Conservation (phyloP, 768 basidiomycete genomes). For the Trametes elegans region DNA sequence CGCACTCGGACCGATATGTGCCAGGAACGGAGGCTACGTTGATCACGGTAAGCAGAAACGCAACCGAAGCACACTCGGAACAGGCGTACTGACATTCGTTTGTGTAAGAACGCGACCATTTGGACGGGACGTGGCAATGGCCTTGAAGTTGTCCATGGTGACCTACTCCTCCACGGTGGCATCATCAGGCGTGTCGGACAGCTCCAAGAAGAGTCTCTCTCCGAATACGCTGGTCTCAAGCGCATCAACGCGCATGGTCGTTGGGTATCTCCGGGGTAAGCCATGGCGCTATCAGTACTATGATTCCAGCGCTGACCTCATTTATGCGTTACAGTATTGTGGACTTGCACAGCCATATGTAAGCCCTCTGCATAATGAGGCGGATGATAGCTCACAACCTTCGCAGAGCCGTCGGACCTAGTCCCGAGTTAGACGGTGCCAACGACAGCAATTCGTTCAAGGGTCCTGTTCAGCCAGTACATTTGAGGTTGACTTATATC, state of each 20-base stretch:
- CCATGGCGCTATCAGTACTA: background rate
- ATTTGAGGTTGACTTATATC: conserved; percentile 29
- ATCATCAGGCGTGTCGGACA: conserved; percentile 60
- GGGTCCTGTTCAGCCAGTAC: conserved; percentile 29
- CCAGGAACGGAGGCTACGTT: conserved; percentile 61
- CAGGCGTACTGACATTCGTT: background rate
- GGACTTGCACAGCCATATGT: conserved; percentile 20
- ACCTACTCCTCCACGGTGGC: conserved; percentile 69
- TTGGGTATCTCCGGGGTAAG: conserved; percentile 75
- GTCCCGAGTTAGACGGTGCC: conserved; percentile 31
- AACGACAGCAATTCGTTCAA: conserved; percentile 45
- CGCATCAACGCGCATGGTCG: conserved; percentile 63
- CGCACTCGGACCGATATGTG: conserved; percentile 63
- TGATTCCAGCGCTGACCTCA: background rate
- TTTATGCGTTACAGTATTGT: conserved; percentile 10
- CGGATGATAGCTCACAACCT: background rate
- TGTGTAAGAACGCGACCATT: conserved; percentile 63
- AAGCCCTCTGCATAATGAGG: conserved; percentile 37
- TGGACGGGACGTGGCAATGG: conserved; percentile 81
- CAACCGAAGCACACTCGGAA: background rate
- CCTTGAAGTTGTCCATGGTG: conserved; percentile 59
- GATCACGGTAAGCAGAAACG: conserved; percentile 4
- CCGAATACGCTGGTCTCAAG: conserved; percentile 34
- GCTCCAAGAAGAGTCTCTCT: conserved; percentile 30
- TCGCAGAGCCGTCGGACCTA: conserved; percentile 2